Evolutionary conservation across 768 basidiomycete genomes (phyloP), one percentile per base, ranked within the genome.

Genomic region (Suillus fuscotomentosus): DNA sequence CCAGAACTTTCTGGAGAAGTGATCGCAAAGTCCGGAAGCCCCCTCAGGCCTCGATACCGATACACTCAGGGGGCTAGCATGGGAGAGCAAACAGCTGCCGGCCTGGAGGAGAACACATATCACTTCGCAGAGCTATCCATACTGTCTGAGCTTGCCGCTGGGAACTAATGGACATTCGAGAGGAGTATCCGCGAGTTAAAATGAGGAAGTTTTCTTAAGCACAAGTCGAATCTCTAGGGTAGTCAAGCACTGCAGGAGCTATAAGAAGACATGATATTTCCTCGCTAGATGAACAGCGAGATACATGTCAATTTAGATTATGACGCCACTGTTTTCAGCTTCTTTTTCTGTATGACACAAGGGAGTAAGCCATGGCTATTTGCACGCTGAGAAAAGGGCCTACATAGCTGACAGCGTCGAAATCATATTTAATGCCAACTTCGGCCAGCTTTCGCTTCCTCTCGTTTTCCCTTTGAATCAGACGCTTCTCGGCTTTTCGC

Each of bases 381-480:
- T 38, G 43, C 36, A 61, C 11, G 51, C 2, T 24, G 53, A 31
- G 31, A 50, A 11, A 51, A 60, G 17, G 53, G 84, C 93, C 78
- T 75, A 95, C 94, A 79, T 96, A 97, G 73, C 88, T 87, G 54
- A 88, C 88, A n/a, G 81, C 80, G 48, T 88, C 85, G 60, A 97
- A 88, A 68, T 95, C 87, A 71, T 99, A 99, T 56, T 89, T 83
- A 73, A 99, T 97, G 5, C 95, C 97, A 9, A 83, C 79, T 65
- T 88, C 88, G 53, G 83, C 85, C 63, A 99, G 80, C 77, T 94
- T 94, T 57, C 85, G 85, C 72, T 94, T 91, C 66, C 90, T 87
- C 72, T 86, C 81, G 62, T 84, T 82, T 71, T 98, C 56, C 36
- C 57, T 42, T 59, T 31, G 57, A 27, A 95, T 73, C 59, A 98